These are phyloP conservation scores for Rhizophora mangle DNA, from an alignment of 345 rosid genomes.

Conservation along the genomic window DNA sequence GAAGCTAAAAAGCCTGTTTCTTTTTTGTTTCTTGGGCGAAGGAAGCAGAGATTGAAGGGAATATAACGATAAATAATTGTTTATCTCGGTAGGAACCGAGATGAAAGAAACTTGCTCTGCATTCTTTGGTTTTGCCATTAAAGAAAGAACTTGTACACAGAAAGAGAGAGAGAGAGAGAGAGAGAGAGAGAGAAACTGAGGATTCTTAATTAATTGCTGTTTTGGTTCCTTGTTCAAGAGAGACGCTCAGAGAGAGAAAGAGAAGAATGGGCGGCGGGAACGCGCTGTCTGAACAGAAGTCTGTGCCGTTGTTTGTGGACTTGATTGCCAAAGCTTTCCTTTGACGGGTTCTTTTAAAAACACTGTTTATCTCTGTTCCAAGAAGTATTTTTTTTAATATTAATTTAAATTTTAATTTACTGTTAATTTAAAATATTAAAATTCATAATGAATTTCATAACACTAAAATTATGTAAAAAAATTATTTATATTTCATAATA, in stretches of 20 bases:
- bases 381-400: neutral
- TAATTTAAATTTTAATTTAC: too few relatives aligned
- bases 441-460: too few relatives aligned
- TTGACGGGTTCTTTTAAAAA: constrained; percentile 1
- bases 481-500: too few relatives aligned
- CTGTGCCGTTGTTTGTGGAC: constrained; percentile 10
- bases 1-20: constrained; percentile 24
- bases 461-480: too few relatives aligned
- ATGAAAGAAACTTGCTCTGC: constrained; percentile 28
- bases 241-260: neutral
- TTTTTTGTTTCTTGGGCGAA: constrained; percentile 52
- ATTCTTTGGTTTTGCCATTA: constrained; percentile 30
- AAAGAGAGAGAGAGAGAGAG: neutral
- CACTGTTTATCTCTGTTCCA: neutral
- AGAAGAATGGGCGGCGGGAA: constrained; percentile 17
- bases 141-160: neutral
- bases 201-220: neutral
- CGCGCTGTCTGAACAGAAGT: constrained; percentile 3
- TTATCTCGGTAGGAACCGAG: constrained; percentile 32
- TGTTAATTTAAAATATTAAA: too few relatives aligned
- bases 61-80: constrained; percentile 43
- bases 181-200: neutral
- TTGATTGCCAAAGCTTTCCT: neutral
- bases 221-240: neutral
- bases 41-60: constrained; percentile 58